Evolutionary conservation across 169 alveolate genomes (phyloP).

Genomic region (Babesia bovis): DNA sequence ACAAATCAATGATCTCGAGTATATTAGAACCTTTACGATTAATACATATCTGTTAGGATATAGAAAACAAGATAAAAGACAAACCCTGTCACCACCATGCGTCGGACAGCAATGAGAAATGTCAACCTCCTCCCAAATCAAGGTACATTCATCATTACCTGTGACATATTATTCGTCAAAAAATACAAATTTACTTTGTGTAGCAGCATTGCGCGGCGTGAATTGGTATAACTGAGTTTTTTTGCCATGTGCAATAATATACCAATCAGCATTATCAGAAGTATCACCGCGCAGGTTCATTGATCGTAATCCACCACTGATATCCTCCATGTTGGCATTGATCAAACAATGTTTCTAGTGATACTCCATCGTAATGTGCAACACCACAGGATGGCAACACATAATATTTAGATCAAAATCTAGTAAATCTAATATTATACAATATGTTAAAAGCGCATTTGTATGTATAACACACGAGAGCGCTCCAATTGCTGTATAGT

Average conservation of each 20-base stretch:
- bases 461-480: constrained; percentile 49
- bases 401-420: too few relatives aligned
- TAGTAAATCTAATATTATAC: background rate
- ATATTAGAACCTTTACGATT: constrained; percentile 23
- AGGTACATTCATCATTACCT: constrained; percentile 35
- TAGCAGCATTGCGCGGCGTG: constrained; percentile 27
- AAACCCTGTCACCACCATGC: constrained; percentile 51
- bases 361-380: background rate
- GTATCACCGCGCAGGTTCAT: constrained; percentile 35
- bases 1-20: constrained; percentile 32
- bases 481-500: constrained; percentile 18
- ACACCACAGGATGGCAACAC: constrained; percentile 19
- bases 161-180: background rate
- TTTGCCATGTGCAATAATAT: constrained; percentile 59
- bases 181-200: constrained; percentile 8
- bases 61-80: background rate
- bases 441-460: background rate
- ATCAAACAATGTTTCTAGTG: background rate
- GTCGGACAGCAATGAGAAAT: constrained; percentile 50
- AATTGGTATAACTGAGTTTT: constrained; percentile 46
- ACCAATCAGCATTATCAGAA: constrained; percentile 34
- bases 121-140: constrained; percentile 46
- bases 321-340: constrained; percentile 37
- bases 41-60: constrained; percentile 39
- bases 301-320: constrained; percentile 19